Percentiles rank a stretch among this genome's conserved stretches.
Evolutionary conservation across 345 rosid genomes (phyloP).

Genomic region (Eucalyptus sideroxylon): DNA sequence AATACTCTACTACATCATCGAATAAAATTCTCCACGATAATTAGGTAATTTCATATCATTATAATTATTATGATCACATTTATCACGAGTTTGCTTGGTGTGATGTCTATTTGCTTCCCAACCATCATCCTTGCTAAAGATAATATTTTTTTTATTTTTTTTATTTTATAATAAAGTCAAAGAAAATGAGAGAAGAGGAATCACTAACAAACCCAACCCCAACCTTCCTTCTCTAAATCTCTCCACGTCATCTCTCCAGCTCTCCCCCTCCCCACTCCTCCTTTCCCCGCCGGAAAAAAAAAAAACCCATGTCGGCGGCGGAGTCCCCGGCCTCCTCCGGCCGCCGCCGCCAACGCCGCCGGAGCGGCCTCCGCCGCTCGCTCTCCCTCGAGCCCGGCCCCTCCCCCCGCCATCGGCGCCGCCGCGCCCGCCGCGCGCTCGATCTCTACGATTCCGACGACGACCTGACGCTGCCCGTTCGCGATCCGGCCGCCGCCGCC

Average conservation of each 20-base stretch:
- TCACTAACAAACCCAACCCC: not conserved
- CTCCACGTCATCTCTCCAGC: not conserved
- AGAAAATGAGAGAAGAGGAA: not conserved
- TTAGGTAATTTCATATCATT: not conserved
- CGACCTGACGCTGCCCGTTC: not conserved
- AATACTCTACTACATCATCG: too few relatives aligned
- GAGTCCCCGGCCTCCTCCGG: constrained; percentile 13
- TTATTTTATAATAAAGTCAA: not conserved
- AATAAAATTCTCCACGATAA: not conserved
- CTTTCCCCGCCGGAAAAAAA: not conserved
- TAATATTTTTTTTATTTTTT: too few relatives aligned
- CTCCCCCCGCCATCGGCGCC: constrained; percentile 1
- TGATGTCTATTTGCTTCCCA: not conserved
- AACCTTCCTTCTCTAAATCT: not conserved
- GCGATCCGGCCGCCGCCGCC: not conserved
- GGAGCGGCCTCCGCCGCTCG: not conserved
- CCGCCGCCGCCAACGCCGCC: constrained; percentile 1
- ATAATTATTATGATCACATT: not conserved
- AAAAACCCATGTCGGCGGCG: not conserved
- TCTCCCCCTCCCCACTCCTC: not conserved
- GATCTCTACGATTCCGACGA: not conserved
- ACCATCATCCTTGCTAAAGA: not conserved
- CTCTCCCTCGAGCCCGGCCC: constrained; percentile 9
- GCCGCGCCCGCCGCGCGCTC: not conserved
- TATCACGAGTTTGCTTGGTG: not conserved